Conservation (phyloP, 2,329 filamentous ascomycete genomes). For the Apiospora rasikravindrae region DNA sequence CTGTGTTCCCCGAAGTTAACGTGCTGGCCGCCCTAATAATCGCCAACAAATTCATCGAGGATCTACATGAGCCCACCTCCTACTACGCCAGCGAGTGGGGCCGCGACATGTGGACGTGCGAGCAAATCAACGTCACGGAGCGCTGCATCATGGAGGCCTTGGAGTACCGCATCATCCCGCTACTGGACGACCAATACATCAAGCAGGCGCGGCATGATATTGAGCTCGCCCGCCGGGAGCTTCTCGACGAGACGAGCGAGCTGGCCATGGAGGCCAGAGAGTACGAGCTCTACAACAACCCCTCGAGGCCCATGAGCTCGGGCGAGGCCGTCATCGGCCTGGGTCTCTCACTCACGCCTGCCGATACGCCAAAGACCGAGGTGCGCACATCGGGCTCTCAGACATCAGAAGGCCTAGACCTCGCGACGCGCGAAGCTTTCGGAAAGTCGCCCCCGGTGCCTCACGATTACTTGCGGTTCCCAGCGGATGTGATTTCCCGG, state of each 20-base stretch:
- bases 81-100: slow-evolving; percentile 63
- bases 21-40: slow-evolving; percentile 67
- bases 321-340: slow-evolving; percentile 46
- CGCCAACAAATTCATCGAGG: slow-evolving; percentile 69
- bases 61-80: slow-evolving; percentile 58
- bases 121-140: slow-evolving; percentile 69
- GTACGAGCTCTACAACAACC: slow-evolving; percentile 33
- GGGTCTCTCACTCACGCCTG: slow-evolving; percentile 47
- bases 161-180: slow-evolving; percentile 65
- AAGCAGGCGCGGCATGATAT: slow-evolving; percentile 67
- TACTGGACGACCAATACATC: slow-evolving; percentile 62
- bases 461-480: slow-evolving; percentile 33
- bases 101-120: slow-evolving; percentile 59
- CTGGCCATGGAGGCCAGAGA: slow-evolving; percentile 26
- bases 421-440: slow-evolving; percentile 33
- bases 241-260: slow-evolving; percentile 33
- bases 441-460: slow-evolving; percentile 27
- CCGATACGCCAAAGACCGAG: slow-evolving; percentile 44
- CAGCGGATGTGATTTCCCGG: slow-evolving; percentile 24
- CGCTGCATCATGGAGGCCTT: slow-evolving; percentile 68
- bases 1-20: slow-evolving; percentile 66
- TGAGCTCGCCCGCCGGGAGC: slow-evolving; percentile 58
- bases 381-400: slow-evolving; percentile 30
- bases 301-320: slow-evolving; percentile 46
- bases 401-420: slow-evolving; percentile 26